Conservation (phyloP, 1,284 basidiomycete genomes). For the Papiliotrema laurentii region DNA sequence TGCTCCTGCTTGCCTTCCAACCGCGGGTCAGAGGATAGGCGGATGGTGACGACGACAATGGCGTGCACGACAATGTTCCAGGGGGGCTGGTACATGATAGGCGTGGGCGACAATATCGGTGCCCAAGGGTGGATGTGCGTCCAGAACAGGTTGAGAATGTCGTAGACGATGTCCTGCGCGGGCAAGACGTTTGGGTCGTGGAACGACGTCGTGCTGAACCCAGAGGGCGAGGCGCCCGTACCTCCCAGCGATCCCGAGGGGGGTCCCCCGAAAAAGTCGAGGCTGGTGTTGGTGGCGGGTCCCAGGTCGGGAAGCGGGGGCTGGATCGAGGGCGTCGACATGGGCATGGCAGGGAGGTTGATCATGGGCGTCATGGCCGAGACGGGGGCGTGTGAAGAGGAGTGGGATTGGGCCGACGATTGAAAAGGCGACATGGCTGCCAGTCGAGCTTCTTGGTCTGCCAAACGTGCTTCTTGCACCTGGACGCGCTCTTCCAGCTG, state of each 20-base stretch:
- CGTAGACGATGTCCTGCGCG: constrained; percentile 43
- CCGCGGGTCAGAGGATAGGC: constrained; percentile 38
- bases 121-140: constrained; percentile 45
- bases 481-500: constrained; percentile 36
- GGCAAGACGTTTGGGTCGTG: constrained; percentile 42
- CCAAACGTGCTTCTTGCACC: constrained; percentile 27
- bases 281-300: neutral
- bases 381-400: no score
- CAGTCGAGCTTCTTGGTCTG: constrained; percentile 25
- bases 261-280: constrained; percentile 12
- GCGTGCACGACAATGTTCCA: constrained; percentile 46
- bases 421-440: neutral
- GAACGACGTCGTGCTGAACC: constrained; percentile 27
- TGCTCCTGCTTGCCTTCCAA: constrained; percentile 22
- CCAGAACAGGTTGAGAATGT: constrained; percentile 42
- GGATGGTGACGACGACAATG: constrained; percentile 45
- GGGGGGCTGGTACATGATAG: constrained; percentile 26
- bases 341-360: constrained; percentile 3
- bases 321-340: constrained; percentile 1
- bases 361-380: constrained; percentile 2
- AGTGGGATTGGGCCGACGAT: neutral
- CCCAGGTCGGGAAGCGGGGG: constrained; percentile 1
- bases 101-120: constrained; percentile 39
- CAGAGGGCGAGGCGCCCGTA: constrained; percentile 23
- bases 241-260: constrained; percentile 21